phyloP scores from a whole-genome alignment of 148 eudicot genomes.

The Cornus suecica region DNA sequence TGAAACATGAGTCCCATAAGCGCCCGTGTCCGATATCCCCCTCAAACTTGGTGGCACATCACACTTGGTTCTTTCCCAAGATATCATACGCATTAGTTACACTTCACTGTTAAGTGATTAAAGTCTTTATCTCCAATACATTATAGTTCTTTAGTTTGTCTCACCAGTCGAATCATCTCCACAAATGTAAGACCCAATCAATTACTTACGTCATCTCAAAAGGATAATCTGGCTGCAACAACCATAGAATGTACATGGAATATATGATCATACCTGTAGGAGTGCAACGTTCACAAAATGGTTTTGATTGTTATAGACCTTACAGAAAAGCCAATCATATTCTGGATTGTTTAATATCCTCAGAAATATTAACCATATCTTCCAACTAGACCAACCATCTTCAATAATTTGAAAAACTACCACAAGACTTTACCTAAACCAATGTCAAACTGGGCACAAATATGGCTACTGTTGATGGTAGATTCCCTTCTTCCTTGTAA shows the following conservation, averaged over 20 bases:
- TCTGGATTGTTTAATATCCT: background rate
- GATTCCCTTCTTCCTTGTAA: background rate
- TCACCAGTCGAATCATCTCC: background rate
- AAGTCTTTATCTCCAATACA: no score
- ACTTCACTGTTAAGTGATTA: no score
- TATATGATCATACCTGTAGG: background rate
- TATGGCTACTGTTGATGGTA: background rate
- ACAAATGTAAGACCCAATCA: background rate
- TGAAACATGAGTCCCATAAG: no score
- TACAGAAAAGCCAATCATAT: background rate
- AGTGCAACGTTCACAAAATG: background rate
- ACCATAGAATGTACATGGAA: background rate
- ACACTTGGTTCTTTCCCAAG: no score
- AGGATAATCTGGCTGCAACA: background rate
- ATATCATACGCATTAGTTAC: no score
- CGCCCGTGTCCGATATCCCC: no score
- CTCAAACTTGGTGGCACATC: no score
- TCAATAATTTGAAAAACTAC: no score
- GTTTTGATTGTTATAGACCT: background rate
- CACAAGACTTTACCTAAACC: background rate
- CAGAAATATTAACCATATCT: background rate
- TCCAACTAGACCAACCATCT: background rate
- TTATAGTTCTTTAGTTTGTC: background rate
- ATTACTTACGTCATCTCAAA: background rate
- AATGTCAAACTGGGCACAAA: background rate